These are phyloP conservation scores for Trichoderma lentiforme DNA, from an alignment of 2,329 filamentous ascomycete genomes.

Conservation along the genomic window DNA sequence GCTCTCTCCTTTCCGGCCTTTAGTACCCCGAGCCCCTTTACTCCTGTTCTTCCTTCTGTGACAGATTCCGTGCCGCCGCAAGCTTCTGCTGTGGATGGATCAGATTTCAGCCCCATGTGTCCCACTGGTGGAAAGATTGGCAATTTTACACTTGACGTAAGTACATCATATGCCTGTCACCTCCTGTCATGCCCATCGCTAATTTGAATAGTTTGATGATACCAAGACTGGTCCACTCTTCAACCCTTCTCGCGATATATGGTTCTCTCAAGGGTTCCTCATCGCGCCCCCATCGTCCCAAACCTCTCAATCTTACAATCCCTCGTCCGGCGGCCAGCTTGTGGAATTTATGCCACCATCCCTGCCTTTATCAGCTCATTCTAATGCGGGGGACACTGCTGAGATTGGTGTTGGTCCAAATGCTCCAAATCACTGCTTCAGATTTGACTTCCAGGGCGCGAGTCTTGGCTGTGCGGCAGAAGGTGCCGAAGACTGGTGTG, in stretches of 20 bases:
- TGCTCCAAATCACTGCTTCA: slow-evolving; percentile 36
- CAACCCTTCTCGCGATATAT: slow-evolving; percentile 39
- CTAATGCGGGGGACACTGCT: slow-evolving; percentile 34
- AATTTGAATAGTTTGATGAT: slow-evolving; percentile 36
- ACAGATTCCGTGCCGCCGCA: slow-evolving; percentile 16
- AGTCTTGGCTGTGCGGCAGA: slow-evolving; percentile 38
- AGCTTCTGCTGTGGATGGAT: slow-evolving; percentile 7
- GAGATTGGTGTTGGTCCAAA: slow-evolving; percentile 41
- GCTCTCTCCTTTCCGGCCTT: slow-evolving; percentile 30
- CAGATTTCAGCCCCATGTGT: slow-evolving; percentile 27
- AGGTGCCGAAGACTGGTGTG: slow-evolving; percentile 37
- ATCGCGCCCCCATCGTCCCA: slow-evolving; percentile 36
- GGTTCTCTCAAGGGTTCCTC: slow-evolving; percentile 43
- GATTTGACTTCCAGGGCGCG: slow-evolving; percentile 40
- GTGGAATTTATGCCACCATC: slow-evolving; percentile 40
- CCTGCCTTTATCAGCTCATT: slow-evolving; percentile 25
- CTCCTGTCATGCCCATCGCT: slow-evolving; percentile 12
- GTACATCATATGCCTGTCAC: slow-evolving; percentile 18
- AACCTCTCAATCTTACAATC: slow-evolving; percentile 32
- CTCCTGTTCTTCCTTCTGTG: slow-evolving; percentile 11
- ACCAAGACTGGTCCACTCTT: slow-evolving; percentile 37
- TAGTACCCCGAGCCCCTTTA: slow-evolving; percentile 5
- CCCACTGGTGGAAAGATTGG: slow-evolving; percentile 33
- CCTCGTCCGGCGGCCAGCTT: slow-evolving; percentile 40
- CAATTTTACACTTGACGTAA: slow-evolving; percentile 38